Evolutionary conservation across 129 eudicot genomes (phyloP).

Genomic region (Cynara cardunculus): DNA sequence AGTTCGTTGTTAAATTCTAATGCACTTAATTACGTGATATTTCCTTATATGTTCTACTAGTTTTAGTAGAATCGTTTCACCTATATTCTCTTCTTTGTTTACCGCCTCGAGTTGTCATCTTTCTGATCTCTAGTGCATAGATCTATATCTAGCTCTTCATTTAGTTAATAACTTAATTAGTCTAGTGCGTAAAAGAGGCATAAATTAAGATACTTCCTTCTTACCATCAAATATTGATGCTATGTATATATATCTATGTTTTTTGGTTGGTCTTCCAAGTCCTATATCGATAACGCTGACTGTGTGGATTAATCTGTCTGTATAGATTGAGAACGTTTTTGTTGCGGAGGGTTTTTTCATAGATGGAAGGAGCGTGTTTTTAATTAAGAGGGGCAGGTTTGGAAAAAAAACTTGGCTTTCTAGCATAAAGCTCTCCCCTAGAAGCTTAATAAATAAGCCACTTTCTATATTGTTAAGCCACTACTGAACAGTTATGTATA

Average conservation of each 20-base stretch:
- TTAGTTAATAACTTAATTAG: neutral
- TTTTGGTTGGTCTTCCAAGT: too few relatives aligned
- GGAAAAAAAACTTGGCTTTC: too few relatives aligned
- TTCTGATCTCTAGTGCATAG: neutral
- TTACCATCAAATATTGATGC: neutral
- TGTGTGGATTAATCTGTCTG: too few relatives aligned
- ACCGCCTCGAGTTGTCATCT: neutral
- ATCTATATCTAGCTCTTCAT: neutral
- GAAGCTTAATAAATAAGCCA: too few relatives aligned
- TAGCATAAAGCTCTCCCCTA: too few relatives aligned
- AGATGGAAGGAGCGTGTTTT: too few relatives aligned
- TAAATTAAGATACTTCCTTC: neutral
- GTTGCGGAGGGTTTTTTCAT: too few relatives aligned
- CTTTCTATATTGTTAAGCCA: too few relatives aligned
- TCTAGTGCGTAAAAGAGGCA: neutral
- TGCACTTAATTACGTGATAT: neutral
- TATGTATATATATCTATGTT: neutral
- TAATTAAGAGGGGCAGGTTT: too few relatives aligned
- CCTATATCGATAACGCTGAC: too few relatives aligned
- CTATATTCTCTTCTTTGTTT: neutral
- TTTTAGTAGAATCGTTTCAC: neutral
- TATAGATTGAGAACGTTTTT: too few relatives aligned
- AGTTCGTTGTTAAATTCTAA: neutral
- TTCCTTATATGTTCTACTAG: neutral
- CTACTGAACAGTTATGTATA: too few relatives aligned